Evolutionary conservation across 257 asterid genomes (phyloP).

Genomic region (Gardenia jasminoides): DNA sequence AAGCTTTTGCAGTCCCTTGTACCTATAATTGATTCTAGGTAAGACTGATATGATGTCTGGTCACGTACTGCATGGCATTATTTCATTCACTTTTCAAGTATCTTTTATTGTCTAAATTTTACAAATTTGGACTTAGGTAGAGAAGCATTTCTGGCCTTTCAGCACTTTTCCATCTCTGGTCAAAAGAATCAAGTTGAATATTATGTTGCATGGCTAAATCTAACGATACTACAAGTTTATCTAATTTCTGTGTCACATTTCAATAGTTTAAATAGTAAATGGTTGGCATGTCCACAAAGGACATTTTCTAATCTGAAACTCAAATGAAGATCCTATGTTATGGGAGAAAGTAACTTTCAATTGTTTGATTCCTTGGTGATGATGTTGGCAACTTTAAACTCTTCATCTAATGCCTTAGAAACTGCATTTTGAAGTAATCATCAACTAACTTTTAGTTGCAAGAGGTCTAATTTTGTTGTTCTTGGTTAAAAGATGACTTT

Average conservation of each 20-base stretch:
- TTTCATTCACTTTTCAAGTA: background rate
- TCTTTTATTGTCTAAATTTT: background rate
- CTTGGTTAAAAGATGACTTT: no score
- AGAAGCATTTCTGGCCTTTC: background rate
- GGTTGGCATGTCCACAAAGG: background rate
- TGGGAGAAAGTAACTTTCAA: no score
- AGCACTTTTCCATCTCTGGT: background rate
- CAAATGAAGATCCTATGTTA: no score
- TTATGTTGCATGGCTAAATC: background rate
- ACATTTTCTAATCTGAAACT: no score
- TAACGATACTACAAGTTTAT: background rate
- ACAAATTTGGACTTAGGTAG: background rate
- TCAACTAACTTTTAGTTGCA: no score
- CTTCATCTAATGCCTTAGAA: no score
- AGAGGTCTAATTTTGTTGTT: no score
- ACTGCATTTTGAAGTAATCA: no score
- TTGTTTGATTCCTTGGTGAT: no score
- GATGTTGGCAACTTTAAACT: no score
- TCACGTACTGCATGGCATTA: background rate
- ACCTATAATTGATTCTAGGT: slow-evolving; percentile 70
- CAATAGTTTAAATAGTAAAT: background rate
- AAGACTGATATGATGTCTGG: slow-evolving; percentile 11
- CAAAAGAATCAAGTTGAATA: background rate
- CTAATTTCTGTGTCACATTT: background rate
- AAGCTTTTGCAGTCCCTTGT: slow-evolving; percentile 74